A percentile compares a stretch with the other conserved stretches of the same genome.
These are phyloP conservation scores for Linnemannia zychae DNA, from an alignment of 192 early-diverging fungal species.

Conservation along the genomic window DNA sequence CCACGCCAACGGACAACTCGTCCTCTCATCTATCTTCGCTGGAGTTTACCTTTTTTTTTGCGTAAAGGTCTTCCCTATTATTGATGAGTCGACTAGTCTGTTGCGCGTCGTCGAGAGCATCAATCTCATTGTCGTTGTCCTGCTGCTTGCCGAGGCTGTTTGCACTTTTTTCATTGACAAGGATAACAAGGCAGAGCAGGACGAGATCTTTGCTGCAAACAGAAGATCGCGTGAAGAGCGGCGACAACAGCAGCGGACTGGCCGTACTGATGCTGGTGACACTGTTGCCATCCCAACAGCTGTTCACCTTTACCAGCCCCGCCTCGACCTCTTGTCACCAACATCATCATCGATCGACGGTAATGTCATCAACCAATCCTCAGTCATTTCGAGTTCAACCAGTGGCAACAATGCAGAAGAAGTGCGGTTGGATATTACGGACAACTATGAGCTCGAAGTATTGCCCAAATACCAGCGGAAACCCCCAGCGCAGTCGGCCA, in stretches of 20 bases:
- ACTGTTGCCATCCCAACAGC: background rate
- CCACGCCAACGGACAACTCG: background rate
- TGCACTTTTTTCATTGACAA: background rate
- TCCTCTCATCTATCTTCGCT: background rate
- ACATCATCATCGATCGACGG: too few species aligned
- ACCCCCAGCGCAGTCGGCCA: conserved; percentile 20
- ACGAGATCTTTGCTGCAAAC: background rate
- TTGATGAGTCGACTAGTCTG: background rate
- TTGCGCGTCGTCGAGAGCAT: background rate
- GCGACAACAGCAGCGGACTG: background rate
- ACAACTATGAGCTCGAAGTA: conserved; percentile 25
- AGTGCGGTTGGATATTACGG: background rate
- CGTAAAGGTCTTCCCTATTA: background rate
- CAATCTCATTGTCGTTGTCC: background rate
- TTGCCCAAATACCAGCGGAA: conserved; percentile 32
- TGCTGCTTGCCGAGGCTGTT: background rate
- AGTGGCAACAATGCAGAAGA: background rate
- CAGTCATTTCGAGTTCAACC: background rate
- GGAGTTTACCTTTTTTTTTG: conserved; percentile 22
- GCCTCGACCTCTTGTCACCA: background rate
- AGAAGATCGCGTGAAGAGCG: background rate
- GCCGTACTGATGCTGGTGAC: background rate
- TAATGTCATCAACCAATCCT: background rate
- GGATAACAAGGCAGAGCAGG: background rate
- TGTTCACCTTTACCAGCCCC: conserved; percentile 29